These are phyloP conservation scores for Fusarium nygamai DNA, from an alignment of 2,329 filamentous ascomycete genomes.

Conservation along the genomic window DNA sequence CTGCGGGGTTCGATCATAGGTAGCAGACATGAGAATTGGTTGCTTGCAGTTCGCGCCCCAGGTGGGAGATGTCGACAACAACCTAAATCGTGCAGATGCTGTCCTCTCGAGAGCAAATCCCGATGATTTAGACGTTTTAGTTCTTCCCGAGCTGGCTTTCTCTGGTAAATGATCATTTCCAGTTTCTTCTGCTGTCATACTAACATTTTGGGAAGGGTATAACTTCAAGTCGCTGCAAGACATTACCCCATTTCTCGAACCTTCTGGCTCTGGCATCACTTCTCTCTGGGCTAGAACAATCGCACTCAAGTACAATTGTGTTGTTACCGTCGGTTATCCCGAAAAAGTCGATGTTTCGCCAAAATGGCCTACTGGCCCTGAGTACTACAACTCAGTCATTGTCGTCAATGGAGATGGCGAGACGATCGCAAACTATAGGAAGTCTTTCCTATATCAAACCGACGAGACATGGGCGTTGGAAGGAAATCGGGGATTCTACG, in stretches of 20 bases:
- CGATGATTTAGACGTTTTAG: slow-evolving; percentile 72
- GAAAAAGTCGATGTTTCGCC: slow-evolving; percentile 67
- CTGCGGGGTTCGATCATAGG: no score
- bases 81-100: slow-evolving; percentile 53
- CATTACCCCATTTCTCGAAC: slow-evolving; percentile 76
- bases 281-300: slow-evolving; percentile 76
- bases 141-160: slow-evolving; percentile 82
- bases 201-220: slow-evolving; percentile 64
- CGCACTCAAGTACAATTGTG: slow-evolving; percentile 73
- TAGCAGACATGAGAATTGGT: slow-evolving; percentile 56
- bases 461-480: slow-evolving; percentile 72
- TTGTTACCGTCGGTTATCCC: slow-evolving; percentile 78
- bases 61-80: slow-evolving; percentile 75
- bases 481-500: slow-evolving; percentile 61
- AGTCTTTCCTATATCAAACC: slow-evolving; percentile 66
- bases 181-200: neutral
- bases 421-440: slow-evolving; percentile 68
- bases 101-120: slow-evolving; percentile 65
- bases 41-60: slow-evolving; percentile 78
- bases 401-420: slow-evolving; percentile 68
- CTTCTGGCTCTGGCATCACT: slow-evolving; percentile 70
- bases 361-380: slow-evolving; percentile 61
- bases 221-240: slow-evolving; percentile 77
- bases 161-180: slow-evolving; percentile 60
- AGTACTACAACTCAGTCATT: slow-evolving; percentile 66